Base-by-base conservation (phyloP, 164 flowering plant species). In the Vitis rotundifolia region DNA sequence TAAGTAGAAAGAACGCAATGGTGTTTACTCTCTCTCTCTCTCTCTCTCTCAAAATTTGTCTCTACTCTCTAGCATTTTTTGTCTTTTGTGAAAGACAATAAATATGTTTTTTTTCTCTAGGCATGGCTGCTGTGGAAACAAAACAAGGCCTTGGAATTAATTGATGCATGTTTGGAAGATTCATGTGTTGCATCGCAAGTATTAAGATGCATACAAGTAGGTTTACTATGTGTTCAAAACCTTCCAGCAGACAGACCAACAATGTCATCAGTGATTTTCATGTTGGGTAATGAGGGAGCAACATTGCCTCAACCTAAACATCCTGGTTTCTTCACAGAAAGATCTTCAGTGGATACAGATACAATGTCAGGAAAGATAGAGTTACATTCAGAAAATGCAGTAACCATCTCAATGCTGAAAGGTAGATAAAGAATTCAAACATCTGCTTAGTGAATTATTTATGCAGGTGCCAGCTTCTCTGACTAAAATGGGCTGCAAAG, bases 221-320 rank as follows among this genome's bases (percentile, higher is more conserved):
- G 77, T 63, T 64, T 79, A 8, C 56, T 79, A 44, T 79, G 82
- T 22, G 72, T 79, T 57, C 79, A 79, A 26, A 67, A 58, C 29
- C 63, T 9, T 55, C 79, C 79, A 10, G 75, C 73, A 47, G 82
- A 79, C 49, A 66, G 82, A 16, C 82, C 82, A 11, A 64, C 16
- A 70, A 79, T 79, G 79, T 58, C 75, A 49, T 22, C 59, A 10
- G 82, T 73, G 18, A 69, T 73, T 28, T 49, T 76, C 3, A 70
- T 73, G 77, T 31, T 79, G 61, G 54, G 71, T 1, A 66, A 71
- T 61, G 77, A 76, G 2, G 28, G 14, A 14, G 15, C 44, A 31
- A 31, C 44, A 2, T 31, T 79, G 68, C 69, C 74, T 56, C 26
- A 60, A 22, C 82, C 82, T 9, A 79, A 73, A 16, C 37, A 79